A percentile compares a stretch with the other conserved stretches of the same genome.
Conservation (phyloP, 345 rosid genomes). For the Eucalyptus globulus region DNA sequence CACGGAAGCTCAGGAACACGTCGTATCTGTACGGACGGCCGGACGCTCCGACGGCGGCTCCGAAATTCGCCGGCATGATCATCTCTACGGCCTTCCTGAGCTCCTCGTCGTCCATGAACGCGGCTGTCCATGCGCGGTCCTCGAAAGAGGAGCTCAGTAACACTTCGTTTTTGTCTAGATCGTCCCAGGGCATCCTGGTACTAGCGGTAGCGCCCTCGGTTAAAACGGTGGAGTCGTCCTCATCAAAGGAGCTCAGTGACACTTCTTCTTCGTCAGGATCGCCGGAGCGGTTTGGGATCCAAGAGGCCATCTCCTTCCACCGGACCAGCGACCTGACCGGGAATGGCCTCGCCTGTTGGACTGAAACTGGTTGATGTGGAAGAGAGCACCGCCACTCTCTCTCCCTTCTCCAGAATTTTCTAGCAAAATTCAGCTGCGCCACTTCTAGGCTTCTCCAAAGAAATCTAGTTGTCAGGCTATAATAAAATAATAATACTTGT, state of each 20-base stretch:
- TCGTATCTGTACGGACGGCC: background rate
- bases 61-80: background rate
- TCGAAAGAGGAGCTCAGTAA: too few relatives aligned
- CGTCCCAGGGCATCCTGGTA: too few relatives aligned
- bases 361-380: background rate
- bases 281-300: background rate
- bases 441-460: too few relatives aligned
- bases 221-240: too few relatives aligned
- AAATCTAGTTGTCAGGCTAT: too few relatives aligned
- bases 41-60: background rate
- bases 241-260: background rate
- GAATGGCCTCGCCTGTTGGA: background rate
- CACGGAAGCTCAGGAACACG: conserved; percentile 17
- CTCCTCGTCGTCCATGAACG: too few relatives aligned
- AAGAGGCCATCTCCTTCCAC: background rate
- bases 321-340: background rate
- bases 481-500: too few relatives aligned
- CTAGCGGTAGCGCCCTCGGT: too few relatives aligned
- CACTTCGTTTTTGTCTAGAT: too few relatives aligned
- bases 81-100: background rate
- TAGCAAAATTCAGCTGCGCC: too few relatives aligned
- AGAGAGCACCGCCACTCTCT: too few relatives aligned
- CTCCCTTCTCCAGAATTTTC: too few relatives aligned
- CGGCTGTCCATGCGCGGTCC: background rate
- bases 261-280: background rate